phyloP scores from a whole-genome alignment of 352 stramenopile genomes.

The Pythium sp. region DNA sequence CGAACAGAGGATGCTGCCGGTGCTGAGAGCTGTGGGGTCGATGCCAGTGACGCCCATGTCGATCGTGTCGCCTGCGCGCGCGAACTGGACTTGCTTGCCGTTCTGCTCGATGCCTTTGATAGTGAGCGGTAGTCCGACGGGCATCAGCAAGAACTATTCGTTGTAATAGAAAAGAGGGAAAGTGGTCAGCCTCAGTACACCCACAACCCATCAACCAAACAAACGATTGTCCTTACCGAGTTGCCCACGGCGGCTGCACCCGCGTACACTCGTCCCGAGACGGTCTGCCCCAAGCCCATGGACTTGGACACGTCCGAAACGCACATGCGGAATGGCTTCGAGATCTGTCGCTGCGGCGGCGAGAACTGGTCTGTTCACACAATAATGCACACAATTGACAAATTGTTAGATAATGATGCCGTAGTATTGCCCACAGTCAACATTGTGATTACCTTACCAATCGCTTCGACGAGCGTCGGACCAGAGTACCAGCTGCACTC shows the following conservation, averaged over 20 bases:
- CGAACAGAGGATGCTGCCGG: constrained; percentile 82
- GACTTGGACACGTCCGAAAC: constrained; percentile 86
- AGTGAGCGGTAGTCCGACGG: constrained; percentile 45
- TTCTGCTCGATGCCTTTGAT: constrained; percentile 83
- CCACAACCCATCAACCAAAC: background rate
- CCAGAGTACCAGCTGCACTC: constrained; percentile 77
- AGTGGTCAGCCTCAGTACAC: background rate
- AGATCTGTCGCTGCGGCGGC: constrained; percentile 71
- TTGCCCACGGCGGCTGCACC: constrained; percentile 64
- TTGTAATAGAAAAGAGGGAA: constrained; percentile 1
- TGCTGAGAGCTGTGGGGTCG: constrained; percentile 65
- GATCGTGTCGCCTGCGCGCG: constrained; percentile 72
- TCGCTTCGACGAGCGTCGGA: constrained; percentile 75
- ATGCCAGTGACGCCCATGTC: constrained; percentile 79
- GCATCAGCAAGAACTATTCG: constrained; percentile 59
- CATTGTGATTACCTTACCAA: constrained; percentile 33
- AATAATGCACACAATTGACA: background rate
- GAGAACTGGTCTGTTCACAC: constrained; percentile 57
- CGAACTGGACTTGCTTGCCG: constrained; percentile 51
- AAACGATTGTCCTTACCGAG: constrained; percentile 36
- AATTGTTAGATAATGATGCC: background rate
- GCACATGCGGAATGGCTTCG: constrained; percentile 84
- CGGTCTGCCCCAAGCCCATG: constrained; percentile 73
- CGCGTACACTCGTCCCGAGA: constrained; percentile 85
- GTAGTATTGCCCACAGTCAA: background rate